Evolutionary conservation across 2,329 filamentous ascomycete genomes (phyloP).

Genomic region (Diaporthe citrichinensis): DNA sequence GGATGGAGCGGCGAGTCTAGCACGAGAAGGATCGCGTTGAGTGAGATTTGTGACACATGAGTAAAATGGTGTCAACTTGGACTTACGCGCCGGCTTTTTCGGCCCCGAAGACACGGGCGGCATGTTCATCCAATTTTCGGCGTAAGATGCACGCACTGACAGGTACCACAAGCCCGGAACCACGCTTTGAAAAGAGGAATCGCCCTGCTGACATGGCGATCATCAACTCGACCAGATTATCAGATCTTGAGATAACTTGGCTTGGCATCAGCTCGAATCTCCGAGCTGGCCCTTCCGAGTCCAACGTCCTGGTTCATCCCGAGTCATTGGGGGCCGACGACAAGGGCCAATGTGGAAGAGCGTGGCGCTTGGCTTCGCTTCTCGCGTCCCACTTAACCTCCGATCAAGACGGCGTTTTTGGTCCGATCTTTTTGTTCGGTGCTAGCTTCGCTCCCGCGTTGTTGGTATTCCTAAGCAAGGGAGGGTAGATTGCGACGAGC

Average conservation of each 20-base stretch:
- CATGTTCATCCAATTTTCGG: conserved; percentile 5
- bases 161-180: background rate
- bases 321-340: conserved; percentile 11
- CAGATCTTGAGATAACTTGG: conserved; percentile 12
- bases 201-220: background rate
- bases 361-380: conserved; percentile 21
- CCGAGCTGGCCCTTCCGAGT: conserved; percentile 10
- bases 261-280: conserved; percentile 21
- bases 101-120: background rate
- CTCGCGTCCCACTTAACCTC: background rate
- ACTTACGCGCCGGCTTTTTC: background rate
- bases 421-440: background rate
- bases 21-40: background rate
- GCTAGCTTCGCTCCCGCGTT: background rate
- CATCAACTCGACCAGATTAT: background rate
- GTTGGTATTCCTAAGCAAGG: background rate
- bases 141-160: background rate
- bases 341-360: background rate
- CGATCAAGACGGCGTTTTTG: conserved; percentile 15
- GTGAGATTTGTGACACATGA: background rate
- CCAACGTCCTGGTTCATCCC: conserved; percentile 16
- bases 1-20: no score
- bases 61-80: background rate
- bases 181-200: background rate
- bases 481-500: background rate